Evolutionary conservation across 148 eudicot genomes (phyloP).

Genomic region (Rhododendron williamsianum): DNA sequence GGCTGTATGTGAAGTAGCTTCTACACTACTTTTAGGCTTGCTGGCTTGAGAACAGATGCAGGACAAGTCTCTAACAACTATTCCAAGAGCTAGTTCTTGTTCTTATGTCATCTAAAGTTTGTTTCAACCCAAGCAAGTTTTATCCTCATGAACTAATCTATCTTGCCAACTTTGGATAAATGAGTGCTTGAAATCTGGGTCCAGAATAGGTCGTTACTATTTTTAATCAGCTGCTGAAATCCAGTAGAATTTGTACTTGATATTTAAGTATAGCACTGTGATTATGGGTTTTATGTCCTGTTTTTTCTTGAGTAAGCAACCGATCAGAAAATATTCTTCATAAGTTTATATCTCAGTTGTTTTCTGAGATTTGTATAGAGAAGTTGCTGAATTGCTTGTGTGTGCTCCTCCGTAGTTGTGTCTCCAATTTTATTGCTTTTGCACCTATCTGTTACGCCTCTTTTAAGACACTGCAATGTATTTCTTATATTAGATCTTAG

Average conservation of each 20-base stretch:
- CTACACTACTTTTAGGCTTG: background rate
- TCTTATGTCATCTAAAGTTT: background rate
- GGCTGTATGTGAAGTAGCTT: background rate
- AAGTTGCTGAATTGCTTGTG: background rate
- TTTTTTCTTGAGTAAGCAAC: background rate
- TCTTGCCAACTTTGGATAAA: too few relatives aligned
- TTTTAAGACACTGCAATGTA: background rate
- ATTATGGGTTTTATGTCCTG: background rate
- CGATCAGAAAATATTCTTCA: background rate
- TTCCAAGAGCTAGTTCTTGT: background rate
- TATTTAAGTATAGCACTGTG: background rate
- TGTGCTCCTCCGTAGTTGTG: background rate
- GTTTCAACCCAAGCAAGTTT: background rate
- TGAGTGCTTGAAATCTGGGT: background rate
- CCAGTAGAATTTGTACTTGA: background rate
- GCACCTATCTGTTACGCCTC: background rate
- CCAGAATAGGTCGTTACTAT: background rate
- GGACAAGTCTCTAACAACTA: background rate
- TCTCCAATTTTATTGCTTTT: background rate
- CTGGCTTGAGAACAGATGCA: background rate
- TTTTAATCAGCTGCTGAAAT: background rate
- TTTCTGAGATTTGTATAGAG: background rate
- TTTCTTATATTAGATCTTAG: background rate
- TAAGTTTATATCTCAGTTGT: background rate
- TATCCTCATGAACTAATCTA: background rate